Evolutionary conservation across 805 yeast genomes (phyloP), one percentile per base, ranked within the genome.

Genomic region (baker's yeast (Saccharomyces cerevisiae)): DNA sequence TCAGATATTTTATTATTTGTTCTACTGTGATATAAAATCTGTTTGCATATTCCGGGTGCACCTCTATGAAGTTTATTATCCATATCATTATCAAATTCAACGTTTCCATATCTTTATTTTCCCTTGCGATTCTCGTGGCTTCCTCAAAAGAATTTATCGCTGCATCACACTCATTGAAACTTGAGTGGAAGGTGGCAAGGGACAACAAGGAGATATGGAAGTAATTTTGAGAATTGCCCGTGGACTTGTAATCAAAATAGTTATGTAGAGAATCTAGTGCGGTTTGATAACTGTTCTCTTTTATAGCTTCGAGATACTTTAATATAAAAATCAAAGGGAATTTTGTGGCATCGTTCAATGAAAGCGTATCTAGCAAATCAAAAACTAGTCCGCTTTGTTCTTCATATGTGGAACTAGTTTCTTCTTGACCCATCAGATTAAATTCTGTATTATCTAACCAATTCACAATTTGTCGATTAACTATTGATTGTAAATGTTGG

Each of bases 101-200:
- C 27, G 95, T 87, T 13, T 77, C 74, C 53, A 80, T 76, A 67
- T 91, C 96, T 57, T 83, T 83, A 61, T 85, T 84, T 62, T 90
- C 96, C 59, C 97, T 74, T 0, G 97, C 97, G 2, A 90, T 89
- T 6, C 86, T 76, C 2, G 89, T 85, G 0, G 97, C 94, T 66
- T 90, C 97, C 57, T 86, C 89, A 8, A 89, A 86, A 1, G 96
- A 85, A 58, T 84, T 77, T 13, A 89, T 66, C 0, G 96, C 96
- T 55, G 85, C 85, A 11, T 76, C 77, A 57, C 79, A 79, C 53
- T 83, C 82, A 29, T 83, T 82, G 65, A 85, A 87, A 51, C 79
- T 79, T 24, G 85, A 83, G 59, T 88, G 89, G 46, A 87, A 70
- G 0, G 87, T 76, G 0, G 94, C 95, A 49, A 85, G 71, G 2